Evolutionary conservation across 495 filamentous ascomycete species (phyloP), one percentile per base, ranked within the genome.

Genomic region (Penicillium roqueforti): DNA sequence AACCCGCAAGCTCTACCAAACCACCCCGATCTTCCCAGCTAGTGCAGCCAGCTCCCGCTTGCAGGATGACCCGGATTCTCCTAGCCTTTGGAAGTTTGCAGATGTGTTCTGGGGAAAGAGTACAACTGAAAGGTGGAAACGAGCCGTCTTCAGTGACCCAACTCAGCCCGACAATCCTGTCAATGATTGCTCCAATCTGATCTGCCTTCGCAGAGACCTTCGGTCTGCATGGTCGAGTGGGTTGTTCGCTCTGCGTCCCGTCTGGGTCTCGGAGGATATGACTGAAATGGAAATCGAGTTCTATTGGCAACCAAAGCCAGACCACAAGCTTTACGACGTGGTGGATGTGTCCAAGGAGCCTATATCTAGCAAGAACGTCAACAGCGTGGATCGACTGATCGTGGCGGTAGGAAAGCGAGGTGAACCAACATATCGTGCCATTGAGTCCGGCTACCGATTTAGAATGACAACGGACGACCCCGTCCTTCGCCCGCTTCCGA

Each of bases 391-490:
- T 3, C 13, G 19, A 14, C 46, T 55, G 29, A 19, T 36, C 10
- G 40, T 51, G 22, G 48, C 31, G 9, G 29, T 52, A 6, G 20
- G 23, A 25, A 37, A 29, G 6, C n/a, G 18, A 40, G 50, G 23
- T 0, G 22, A 43, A 26, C n/a, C 22, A 20, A n/a, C 28, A 1
- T 26, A 23, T 25, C 23, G 23, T 18, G 32, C 39, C 16, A 49
- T 60, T 13, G 34, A 57, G 20, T 55, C 57, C 2, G 57, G 57
- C 14, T 20, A 57, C 25, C 39, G 40, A 8, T 60, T 60, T 25
- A 47, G 8, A 16, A 19, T 60, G 16, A 46, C 22, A 3, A 60
- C 57, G 1, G 18, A 52, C 29, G 41, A 60, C 37, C 54, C 57
- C n/a, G 20, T 18, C 3, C 11, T 11, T 7, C 54, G 23, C 1